Evolutionary conservation across 805 yeast genomes (phyloP).

Genomic region (Hanseniaspora guilliermondii): DNA sequence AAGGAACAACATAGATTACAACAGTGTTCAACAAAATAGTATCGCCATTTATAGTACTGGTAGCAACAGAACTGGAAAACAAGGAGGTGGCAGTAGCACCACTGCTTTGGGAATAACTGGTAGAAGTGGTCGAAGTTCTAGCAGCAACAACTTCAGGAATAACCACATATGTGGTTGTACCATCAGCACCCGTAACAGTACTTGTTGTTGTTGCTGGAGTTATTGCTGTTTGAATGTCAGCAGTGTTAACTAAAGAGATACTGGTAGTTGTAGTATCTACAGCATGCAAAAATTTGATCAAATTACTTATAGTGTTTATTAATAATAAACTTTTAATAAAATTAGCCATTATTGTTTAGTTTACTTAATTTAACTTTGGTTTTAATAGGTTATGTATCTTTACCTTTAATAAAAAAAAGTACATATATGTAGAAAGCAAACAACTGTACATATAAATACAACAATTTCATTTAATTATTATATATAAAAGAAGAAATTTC

Average conservation of each 20-base stretch:
- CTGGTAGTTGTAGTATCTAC: not conserved
- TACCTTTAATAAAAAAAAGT: too few species aligned
- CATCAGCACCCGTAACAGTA: not conserved
- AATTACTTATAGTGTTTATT: not conserved
- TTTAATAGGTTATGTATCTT: not conserved
- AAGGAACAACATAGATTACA: not conserved
- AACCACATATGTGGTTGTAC: not conserved
- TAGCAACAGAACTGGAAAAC: conserved; percentile 13
- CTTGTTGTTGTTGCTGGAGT: not conserved
- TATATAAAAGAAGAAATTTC: too few species aligned
- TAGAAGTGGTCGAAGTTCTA: not conserved
- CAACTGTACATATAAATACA: too few species aligned
- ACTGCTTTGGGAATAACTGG: not conserved
- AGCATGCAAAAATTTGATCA: not conserved
- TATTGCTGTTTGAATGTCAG: not conserved
- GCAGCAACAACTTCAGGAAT: conserved; percentile 9
- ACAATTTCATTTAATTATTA: too few species aligned
- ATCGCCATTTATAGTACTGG: not conserved
- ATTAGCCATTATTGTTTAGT: not conserved
- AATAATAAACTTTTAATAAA: not conserved
- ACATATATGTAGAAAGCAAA: too few species aligned
- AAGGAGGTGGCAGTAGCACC: conserved; percentile 13
- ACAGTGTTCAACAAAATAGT: not conserved
- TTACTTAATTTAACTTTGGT: not conserved
- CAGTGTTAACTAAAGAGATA: conserved; percentile 2